Conservation (phyloP, 176 grass and related monocot species). For the Olyra latifolia region DNA sequence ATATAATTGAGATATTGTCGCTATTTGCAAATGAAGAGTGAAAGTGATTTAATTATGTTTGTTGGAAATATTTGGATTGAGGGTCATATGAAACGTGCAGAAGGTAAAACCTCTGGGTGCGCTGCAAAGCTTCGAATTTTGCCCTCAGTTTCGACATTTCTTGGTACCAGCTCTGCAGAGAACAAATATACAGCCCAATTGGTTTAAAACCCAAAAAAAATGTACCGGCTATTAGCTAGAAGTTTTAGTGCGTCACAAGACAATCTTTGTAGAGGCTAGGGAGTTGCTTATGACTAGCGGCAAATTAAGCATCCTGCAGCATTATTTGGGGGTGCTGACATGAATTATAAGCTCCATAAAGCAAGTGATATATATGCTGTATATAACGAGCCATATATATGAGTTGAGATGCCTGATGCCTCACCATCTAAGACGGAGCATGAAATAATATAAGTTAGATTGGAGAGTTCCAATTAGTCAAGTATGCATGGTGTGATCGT, state of each 20-base stretch:
- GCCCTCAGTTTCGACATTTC: constrained; percentile 96
- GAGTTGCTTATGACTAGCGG: background rate
- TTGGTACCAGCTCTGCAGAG: constrained; percentile 73
- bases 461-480: background rate
- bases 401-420: background rate
- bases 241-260: background rate
- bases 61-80: background rate
- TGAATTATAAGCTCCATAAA: background rate
- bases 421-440: background rate
- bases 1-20: background rate
- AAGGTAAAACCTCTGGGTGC: constrained; percentile 74
- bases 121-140: constrained; percentile 83
- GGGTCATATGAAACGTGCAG: background rate
- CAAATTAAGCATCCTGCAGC: background rate
- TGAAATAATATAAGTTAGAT: background rate
- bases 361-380: background rate
- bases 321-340: background rate
- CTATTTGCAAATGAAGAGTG: background rate
- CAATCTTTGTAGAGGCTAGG: background rate
- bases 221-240: background rate
- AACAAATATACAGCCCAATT: background rate
- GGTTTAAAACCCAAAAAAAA: background rate
- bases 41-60: background rate
- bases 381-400: background rate
- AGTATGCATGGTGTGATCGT: background rate